Conservation (phyloP, 352 stramenopile genomes). For the Plasmopara viticola region DNA sequence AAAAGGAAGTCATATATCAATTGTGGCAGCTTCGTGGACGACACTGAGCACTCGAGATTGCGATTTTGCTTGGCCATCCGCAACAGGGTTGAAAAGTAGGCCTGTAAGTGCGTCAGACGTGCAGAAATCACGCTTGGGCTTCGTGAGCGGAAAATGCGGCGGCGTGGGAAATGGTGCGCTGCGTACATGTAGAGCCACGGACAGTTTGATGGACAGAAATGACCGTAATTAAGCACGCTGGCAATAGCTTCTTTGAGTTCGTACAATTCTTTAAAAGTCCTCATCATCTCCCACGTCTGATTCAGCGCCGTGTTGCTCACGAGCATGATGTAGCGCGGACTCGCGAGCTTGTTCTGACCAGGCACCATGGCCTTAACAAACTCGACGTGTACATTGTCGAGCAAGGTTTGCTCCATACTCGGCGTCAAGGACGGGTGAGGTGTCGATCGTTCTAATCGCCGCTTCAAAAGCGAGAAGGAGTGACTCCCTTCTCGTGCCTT, state of each 20-base stretch:
- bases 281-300: slow-evolving; percentile 76
- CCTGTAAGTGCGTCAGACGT: slow-evolving; percentile 53
- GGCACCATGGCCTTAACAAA: slow-evolving; percentile 77
- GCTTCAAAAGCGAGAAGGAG: slow-evolving; percentile 41
- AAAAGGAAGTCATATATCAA: slow-evolving; percentile 79
- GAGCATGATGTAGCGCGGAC: slow-evolving; percentile 73
- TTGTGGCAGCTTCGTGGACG: slow-evolving; percentile 49
- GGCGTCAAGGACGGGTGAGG: slow-evolving; percentile 25
- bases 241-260: slow-evolving; percentile 67
- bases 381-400: slow-evolving; percentile 71
- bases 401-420: slow-evolving; percentile 57
- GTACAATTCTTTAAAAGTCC: slow-evolving; percentile 73
- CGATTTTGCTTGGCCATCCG: slow-evolving; percentile 56
- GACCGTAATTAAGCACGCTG: slow-evolving; percentile 58
- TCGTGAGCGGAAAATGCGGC: slow-evolving; percentile 67
- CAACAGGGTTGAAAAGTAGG: slow-evolving; percentile 62
- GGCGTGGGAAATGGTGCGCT: slow-evolving; percentile 69
- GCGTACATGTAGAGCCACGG: slow-evolving; percentile 82
- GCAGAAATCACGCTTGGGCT: slow-evolving; percentile 55
- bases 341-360: slow-evolving; percentile 53
- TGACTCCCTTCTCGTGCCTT: slow-evolving; percentile 26
- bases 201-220: slow-evolving; percentile 75
- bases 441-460: slow-evolving; percentile 51
- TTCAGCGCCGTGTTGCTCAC: slow-evolving; percentile 57
- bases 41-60: slow-evolving; percentile 51